These are phyloP conservation scores for Trametes maxima DNA, from an alignment of 768 basidiomycete genomes.

Conservation along the genomic window DNA sequence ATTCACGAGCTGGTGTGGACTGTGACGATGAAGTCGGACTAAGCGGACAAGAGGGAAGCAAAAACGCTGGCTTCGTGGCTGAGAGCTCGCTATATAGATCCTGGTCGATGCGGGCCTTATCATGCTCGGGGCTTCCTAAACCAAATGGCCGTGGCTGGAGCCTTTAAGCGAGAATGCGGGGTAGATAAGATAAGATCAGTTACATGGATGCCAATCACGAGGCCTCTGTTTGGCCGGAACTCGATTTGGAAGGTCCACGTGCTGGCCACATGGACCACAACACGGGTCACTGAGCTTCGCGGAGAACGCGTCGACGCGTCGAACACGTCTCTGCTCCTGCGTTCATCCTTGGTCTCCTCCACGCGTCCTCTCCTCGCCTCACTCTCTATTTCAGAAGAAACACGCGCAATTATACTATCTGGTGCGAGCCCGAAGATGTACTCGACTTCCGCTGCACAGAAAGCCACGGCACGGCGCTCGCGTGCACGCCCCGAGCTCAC, in stretches of 20 bases:
- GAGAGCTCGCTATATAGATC: not conserved
- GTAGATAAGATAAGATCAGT: conserved; percentile 13
- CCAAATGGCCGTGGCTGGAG: not conserved
- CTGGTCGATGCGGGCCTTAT: conserved; percentile 2
- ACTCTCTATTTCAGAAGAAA: not conserved
- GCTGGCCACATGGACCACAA: conserved; percentile 4
- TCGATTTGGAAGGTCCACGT: conserved; percentile 1
- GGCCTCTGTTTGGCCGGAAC: not conserved
- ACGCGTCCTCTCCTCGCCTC: not conserved
- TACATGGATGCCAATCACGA: not conserved
- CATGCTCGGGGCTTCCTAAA: not conserved
- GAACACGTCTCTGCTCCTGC: conserved; percentile 11
- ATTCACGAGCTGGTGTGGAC: conserved; percentile 4
- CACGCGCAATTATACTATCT: not conserved
- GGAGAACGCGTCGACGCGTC: conserved; percentile 18
- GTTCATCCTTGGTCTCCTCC: not conserved
- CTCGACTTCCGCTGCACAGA: conserved; percentile 61
- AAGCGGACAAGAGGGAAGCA: not conserved
- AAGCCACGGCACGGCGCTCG: conserved; percentile 66
- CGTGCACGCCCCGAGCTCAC: conserved; percentile 81
- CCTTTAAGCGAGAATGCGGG: conserved; percentile 11
- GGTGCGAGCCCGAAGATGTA: conserved; percentile 13
- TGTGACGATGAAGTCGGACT: not conserved
- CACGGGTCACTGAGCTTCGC: not conserved
- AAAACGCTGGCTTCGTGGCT: not conserved